Base-by-base conservation (phyloP, 2,329 filamentous ascomycete genomes). In the Exophiala lecanii-corni region DNA sequence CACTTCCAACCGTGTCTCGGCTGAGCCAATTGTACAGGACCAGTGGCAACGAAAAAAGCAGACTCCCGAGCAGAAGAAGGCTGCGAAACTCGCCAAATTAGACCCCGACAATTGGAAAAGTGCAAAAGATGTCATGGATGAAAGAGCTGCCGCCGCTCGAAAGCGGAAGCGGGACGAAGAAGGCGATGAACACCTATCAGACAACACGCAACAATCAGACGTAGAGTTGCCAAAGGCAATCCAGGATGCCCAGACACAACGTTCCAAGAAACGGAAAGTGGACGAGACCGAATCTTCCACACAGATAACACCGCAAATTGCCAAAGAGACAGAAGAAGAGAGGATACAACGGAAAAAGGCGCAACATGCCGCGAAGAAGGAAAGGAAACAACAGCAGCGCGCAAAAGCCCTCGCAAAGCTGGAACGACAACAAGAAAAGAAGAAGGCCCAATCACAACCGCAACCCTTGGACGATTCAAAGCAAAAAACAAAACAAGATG, bases 21-120 rank as follows among this genome's bases (percentile, higher is more conserved):
- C n/a, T n/a, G n/a, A n/a, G n/a, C n/a, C n/a, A n/a, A n/a, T n/a
- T n/a, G n/a, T n/a, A n/a, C 59, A 94, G 88, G 85, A 92, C 58
- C 88, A 96, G 82, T 94, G 89, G 88, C 81, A 82, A 64, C 84
- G 84, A 61, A 94, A 92, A 70, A 97, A 97, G 72, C 89, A 97
- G 69, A 91, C 88, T 38, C 95, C 94, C 63, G 85, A 88, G 64
- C 78, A 95, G 65, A 86, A 86, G 47, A 79, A 81, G 50, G 82
- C 84, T 55, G 86, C 88, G 43, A 89, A 89, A 69, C 78, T 83
- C 61, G 87, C 85, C 47, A 97, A 96, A 69, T 76, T 97, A 30
- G 87, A 97, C 59, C 89, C 92, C 18, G 87, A 91, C 54, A 89
- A 88, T 59, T 82, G 84, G 54, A 92, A 94, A 72, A 92, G 81